A percentile compares a stretch with the other conserved stretches of the same genome.
Conservation (phyloP, 768 basidiomycete genomes). For the Daedalea quercina region DNA sequence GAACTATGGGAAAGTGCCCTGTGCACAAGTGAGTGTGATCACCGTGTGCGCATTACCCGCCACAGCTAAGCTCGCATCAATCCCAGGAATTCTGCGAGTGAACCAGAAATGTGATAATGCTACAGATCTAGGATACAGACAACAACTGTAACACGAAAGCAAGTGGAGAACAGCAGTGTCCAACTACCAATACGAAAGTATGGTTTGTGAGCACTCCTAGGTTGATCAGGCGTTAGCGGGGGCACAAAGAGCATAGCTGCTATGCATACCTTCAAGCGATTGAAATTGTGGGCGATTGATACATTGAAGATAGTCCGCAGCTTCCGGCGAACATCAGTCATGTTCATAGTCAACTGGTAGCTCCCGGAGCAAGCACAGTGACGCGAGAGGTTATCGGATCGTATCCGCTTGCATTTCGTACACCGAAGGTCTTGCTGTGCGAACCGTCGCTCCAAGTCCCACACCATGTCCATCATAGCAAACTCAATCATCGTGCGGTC, state of each 20-base stretch:
- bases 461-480: slow-evolving; percentile 71
- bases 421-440: slow-evolving; percentile 90
- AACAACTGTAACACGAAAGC: no score
- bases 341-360: slow-evolving; percentile 67
- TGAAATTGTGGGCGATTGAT: slow-evolving; percentile 64
- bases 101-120: no score
- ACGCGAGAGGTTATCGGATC: slow-evolving; percentile 78
- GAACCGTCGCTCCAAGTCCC: slow-evolving; percentile 62
- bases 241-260: not conserved
- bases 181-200: no score
- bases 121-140: no score
- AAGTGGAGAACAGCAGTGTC: no score
- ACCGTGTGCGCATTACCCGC: no score
- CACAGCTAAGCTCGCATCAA: no score
- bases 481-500: slow-evolving; percentile 87
- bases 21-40: no score
- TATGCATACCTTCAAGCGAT: slow-evolving; percentile 53
- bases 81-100: no score
- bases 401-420: slow-evolving; percentile 84
- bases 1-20: no score
- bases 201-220: no score
- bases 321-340: slow-evolving; percentile 63
- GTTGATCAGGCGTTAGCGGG: no score
- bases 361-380: slow-evolving; percentile 87
- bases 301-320: slow-evolving; percentile 82